phyloP scores from a whole-genome alignment of 2,329 filamentous ascomycete genomes.

The Phialemoniopsis sp. region DNA sequence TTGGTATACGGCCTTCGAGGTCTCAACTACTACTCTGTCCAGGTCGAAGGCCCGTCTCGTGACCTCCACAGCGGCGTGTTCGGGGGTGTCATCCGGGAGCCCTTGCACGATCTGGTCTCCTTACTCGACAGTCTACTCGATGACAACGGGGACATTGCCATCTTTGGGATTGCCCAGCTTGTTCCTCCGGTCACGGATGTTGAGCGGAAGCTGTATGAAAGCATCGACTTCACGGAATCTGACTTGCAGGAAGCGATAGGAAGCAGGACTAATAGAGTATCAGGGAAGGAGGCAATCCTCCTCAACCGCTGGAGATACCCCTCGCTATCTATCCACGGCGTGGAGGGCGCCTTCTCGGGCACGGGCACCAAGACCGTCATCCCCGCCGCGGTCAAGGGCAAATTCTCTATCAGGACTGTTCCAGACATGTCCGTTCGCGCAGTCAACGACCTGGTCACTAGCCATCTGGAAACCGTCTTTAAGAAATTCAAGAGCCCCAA shows the following conservation, averaged over 20 bases:
- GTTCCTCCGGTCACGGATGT: constrained; percentile 84
- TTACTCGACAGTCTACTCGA: constrained; percentile 84
- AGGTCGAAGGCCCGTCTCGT: constrained; percentile 84
- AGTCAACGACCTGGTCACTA: constrained; percentile 81
- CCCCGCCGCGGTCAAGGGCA: constrained; percentile 93
- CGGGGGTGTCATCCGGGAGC: constrained; percentile 92
- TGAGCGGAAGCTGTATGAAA: constrained; percentile 81
- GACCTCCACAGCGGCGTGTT: constrained; percentile 97
- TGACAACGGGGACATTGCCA: constrained; percentile 84
- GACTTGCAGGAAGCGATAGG: constrained; percentile 90
- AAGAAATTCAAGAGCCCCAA: constrained; percentile 90
- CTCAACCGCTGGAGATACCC: constrained; percentile 97
- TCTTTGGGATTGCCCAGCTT: constrained; percentile 90
- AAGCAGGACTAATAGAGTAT: constrained; percentile 79
- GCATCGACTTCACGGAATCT: constrained; percentile 93
- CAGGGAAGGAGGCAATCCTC: constrained; percentile 85
- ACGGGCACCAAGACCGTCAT: constrained; percentile 98
- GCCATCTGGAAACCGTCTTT: constrained; percentile 80
- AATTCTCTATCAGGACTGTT: constrained; percentile 97
- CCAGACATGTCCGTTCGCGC: constrained; percentile 93
- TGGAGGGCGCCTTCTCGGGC: constrained; percentile 91
- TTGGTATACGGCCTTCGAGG: constrained; percentile 95
- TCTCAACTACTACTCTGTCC: constrained; percentile 95
- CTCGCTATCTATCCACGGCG: constrained; percentile 87
- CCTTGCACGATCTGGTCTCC: constrained; percentile 94